Conservation (phyloP, 2,329 filamentous ascomycete genomes). For the Ophiostoma perfectum region DNA sequence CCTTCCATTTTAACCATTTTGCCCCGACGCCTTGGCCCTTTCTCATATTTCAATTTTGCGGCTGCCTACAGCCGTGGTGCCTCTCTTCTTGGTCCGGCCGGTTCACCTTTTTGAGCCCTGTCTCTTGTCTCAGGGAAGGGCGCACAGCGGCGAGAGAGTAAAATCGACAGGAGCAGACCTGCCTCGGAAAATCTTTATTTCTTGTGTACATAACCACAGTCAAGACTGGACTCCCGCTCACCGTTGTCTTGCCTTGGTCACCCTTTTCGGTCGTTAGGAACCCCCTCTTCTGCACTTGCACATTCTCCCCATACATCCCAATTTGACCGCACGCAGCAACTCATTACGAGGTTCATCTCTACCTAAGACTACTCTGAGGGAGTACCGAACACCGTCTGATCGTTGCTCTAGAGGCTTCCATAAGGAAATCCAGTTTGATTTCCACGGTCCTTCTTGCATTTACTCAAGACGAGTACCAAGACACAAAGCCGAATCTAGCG, state of each 20-base stretch:
- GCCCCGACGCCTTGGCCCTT: conserved; percentile 5
- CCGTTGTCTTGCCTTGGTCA: neutral
- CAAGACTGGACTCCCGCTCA: conserved; percentile 2
- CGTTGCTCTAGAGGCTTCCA: no score
- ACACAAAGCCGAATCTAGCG: no score
- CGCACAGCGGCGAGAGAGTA: conserved; percentile 11
- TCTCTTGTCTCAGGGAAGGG: conserved; percentile 15
- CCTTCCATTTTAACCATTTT: neutral
- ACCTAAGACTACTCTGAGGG: neutral
- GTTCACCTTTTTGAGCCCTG: conserved; percentile 16
- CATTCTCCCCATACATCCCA: neutral
- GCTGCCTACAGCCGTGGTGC: conserved; percentile 16
- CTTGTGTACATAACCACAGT: conserved; percentile 9
- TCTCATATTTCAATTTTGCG: conserved; percentile 15
- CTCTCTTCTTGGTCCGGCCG: conserved; percentile 17
- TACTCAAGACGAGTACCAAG: no score
- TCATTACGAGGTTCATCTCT: neutral
- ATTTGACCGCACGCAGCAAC: neutral
- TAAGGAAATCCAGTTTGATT: no score
- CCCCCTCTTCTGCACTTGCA: neutral
- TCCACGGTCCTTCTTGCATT: no score
- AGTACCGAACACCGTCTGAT: no score
- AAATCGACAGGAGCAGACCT: conserved; percentile 14
- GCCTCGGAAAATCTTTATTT: conserved; percentile 8
- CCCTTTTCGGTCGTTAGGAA: neutral